Percentiles rank a stretch among this genome's conserved stretches.
These are phyloP conservation scores for Azolla pinnata DNA, from an alignment of 75 land plant species.

Conservation along the genomic window DNA sequence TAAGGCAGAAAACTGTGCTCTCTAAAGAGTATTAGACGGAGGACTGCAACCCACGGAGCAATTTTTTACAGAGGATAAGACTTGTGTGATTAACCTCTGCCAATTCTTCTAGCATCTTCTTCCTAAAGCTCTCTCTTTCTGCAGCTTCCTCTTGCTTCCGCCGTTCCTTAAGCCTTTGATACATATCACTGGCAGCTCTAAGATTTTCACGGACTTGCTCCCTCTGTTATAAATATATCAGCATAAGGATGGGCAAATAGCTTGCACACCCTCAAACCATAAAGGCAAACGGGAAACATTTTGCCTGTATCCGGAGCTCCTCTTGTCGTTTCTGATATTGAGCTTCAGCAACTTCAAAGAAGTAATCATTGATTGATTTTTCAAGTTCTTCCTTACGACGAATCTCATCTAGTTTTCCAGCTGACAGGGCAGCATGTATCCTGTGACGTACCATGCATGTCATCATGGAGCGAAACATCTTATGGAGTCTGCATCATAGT, in stretches of 20 bases:
- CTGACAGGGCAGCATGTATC: slow-evolving; percentile 9
- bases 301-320: slow-evolving; percentile 7
- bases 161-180: slow-evolving; percentile 3
- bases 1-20: not conserved
- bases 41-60: not conserved
- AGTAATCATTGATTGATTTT: slow-evolving; percentile 6
- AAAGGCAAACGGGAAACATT: not conserved
- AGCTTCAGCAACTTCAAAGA: slow-evolving; percentile 7
- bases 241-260: not conserved
- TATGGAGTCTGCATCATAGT: not conserved
- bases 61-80: not conserved
- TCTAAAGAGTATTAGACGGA: not conserved
- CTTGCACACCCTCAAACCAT: not conserved
- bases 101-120: slow-evolving; percentile 4
- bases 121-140: not conserved
- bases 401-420: slow-evolving; percentile 6
- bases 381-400: slow-evolving; percentile 3
- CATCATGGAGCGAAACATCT: not conserved
- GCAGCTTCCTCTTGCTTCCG: slow-evolving; percentile 3
- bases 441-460: not conserved
- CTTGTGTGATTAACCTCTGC: slow-evolving; percentile 1
- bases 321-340: slow-evolving; percentile 6
- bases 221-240: not conserved
- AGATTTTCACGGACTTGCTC: slow-evolving; percentile 9
- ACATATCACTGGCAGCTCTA: slow-evolving; percentile 8